phyloP scores from a whole-genome alignment of 148 eudicot species.

The Silene conica region DNA sequence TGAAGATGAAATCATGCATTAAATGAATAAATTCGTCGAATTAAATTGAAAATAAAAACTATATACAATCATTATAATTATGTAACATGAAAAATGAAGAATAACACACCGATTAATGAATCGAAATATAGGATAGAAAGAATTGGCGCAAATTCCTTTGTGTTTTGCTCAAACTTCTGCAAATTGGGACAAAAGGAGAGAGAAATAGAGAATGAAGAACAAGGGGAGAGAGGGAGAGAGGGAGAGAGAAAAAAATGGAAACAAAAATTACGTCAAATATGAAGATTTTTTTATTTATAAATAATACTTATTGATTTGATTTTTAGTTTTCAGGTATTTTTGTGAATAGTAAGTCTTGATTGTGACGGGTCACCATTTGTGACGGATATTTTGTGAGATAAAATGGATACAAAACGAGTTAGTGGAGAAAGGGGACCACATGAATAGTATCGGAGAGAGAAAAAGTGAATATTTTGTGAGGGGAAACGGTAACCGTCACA shows the following conservation, averaged over 20 bases:
- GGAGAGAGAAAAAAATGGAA: not conserved
- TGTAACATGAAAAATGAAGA: not conserved
- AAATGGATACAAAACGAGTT: too few relatives aligned
- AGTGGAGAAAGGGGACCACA: too few relatives aligned
- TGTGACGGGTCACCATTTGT: too few relatives aligned
- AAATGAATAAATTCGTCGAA: not conserved
- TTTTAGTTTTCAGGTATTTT: too few relatives aligned
- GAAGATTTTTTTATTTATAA: not conserved
- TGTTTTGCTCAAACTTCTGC: not conserved
- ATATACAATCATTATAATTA: not conserved
- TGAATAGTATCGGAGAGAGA: too few relatives aligned
- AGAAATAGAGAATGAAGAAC: not conserved
- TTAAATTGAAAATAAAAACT: not conserved
- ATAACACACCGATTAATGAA: constrained; percentile 2
- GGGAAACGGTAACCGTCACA: too few relatives aligned
- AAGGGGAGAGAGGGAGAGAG: not conserved
- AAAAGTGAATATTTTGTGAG: too few relatives aligned
- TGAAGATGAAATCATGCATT: constrained; percentile 3
- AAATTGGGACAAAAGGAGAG: not conserved
- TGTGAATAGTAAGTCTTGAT: too few relatives aligned
- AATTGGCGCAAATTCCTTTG: too few relatives aligned
- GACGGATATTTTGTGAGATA: too few relatives aligned
- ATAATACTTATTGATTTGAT: too few relatives aligned
- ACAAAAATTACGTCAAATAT: too few relatives aligned
- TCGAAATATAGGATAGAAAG: not conserved